Evolutionary conservation across 1,284 basidiomycete species (phyloP).

Genomic region (Apiotrichum brassicae): DNA sequence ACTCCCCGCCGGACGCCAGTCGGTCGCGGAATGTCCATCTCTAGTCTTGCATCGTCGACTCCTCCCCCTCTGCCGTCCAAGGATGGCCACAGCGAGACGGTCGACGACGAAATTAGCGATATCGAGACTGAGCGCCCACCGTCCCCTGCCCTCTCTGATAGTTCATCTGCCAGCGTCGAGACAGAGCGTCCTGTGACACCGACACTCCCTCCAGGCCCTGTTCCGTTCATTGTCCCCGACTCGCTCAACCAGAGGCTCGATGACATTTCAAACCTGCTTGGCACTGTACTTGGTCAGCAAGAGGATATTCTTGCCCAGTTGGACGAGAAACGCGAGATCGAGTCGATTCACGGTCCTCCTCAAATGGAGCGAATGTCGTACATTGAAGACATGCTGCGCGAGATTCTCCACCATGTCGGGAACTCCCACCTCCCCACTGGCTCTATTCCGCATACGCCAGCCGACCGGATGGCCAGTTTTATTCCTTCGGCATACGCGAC

Average conservation of each 20-base stretch:
- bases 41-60: conserved; percentile 1
- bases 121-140: not conserved
- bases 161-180: conserved; percentile 20
- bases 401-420: conserved; percentile 21
- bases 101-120: conserved; percentile 12
- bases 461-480: not conserved
- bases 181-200: conserved; percentile 40
- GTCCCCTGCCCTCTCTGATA: not conserved
- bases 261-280: conserved; percentile 34
- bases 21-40: not conserved
- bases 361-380: conserved; percentile 18
- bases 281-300: conserved; percentile 35
- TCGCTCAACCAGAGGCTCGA: conserved; percentile 26
- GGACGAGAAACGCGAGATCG: conserved; percentile 11
- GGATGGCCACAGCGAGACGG: conserved; percentile 17
- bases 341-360: conserved; percentile 6
- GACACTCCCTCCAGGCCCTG: conserved; percentile 7
- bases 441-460: not conserved
- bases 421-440: not conserved
- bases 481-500: not conserved
- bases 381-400: conserved; percentile 37
- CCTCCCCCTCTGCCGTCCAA: conserved; percentile 40
- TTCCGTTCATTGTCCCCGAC: conserved; percentile 24
- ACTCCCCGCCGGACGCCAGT: not conserved
- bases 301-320: conserved; percentile 30